phyloP scores from a whole-genome alignment of 768 basidiomycete genomes.

The Suillus discolor region DNA sequence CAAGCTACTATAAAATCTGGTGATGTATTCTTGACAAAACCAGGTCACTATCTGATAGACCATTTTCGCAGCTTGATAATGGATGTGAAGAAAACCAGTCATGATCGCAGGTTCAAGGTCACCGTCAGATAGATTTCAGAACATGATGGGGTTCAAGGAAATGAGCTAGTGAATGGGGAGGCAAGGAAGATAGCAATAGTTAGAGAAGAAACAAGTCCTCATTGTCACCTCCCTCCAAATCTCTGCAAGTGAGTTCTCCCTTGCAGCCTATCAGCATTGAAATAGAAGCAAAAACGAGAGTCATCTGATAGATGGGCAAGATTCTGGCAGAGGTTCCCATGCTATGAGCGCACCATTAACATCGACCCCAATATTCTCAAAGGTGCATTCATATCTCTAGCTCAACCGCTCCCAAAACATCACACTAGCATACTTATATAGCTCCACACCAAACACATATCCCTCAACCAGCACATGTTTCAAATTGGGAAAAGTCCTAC shows the following conservation, averaged over 20 bases:
- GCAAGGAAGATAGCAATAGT: not conserved
- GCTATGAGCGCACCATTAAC: not conserved
- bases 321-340: constrained; percentile 9
- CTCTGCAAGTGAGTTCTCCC: not conserved
- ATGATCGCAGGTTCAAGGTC: not conserved
- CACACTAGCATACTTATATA: too few relatives aligned
- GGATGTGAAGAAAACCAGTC: not conserved
- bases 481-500: too few relatives aligned
- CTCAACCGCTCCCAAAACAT: too few relatives aligned
- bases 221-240: not conserved
- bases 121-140: constrained; percentile 2
- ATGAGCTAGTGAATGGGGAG: constrained; percentile 3
- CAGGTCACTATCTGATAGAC: constrained; percentile 9
- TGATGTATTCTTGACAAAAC: not conserved
- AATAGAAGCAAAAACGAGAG: not conserved
- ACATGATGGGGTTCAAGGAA: not conserved
- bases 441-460: too few relatives aligned
- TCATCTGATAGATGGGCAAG: not conserved
- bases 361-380: too few relatives aligned
- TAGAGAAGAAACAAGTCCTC: not conserved
- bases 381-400: too few relatives aligned
- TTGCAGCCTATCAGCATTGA: not conserved
- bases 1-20: constrained; percentile 17
- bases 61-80: constrained; percentile 3
- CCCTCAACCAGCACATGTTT: too few relatives aligned